A percentile compares a stretch with the other conserved stretches of the same genome.
Evolutionary conservation across 129 eudicot species (phyloP).

Genomic region (Logfia minima): DNA sequence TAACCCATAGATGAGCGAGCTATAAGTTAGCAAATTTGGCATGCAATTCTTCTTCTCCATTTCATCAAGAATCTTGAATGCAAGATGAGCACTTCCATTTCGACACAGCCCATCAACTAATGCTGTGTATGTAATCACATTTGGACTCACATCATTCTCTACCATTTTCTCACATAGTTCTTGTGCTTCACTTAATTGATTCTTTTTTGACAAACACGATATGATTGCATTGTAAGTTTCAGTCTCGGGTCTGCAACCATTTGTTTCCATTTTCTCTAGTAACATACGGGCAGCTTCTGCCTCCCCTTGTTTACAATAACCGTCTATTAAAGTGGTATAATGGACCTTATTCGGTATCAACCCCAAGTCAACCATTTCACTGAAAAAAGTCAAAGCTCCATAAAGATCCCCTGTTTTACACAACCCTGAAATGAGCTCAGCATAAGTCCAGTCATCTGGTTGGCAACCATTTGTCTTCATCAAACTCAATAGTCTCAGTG

Average conservation of each 20-base stretch:
- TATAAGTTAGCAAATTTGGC: conserved; percentile 73
- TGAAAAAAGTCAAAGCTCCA: conserved; percentile 47
- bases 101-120: conserved; percentile 73
- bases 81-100: conserved; percentile 52
- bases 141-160: conserved; percentile 56
- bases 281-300: conserved; percentile 53
- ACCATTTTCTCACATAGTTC: conserved; percentile 46
- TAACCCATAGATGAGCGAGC: conserved; percentile 65
- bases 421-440: conserved; percentile 73
- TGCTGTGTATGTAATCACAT: conserved; percentile 72
- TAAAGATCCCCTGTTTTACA: conserved; percentile 69
- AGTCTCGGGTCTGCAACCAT: conserved; percentile 42
- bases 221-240: conserved; percentile 72
- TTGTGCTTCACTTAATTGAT: conserved; percentile 54
- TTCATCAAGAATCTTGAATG: conserved; percentile 59
- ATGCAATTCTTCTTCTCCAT: conserved; percentile 57
- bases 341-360: conserved; percentile 64
- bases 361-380: conserved; percentile 58
- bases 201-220: conserved; percentile 52
- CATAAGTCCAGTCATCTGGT: conserved; percentile 76
- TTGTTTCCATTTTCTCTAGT: conserved; percentile 54
- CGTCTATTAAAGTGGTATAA: conserved; percentile 66
- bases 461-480: conserved; percentile 75
- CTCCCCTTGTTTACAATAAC: conserved; percentile 63
- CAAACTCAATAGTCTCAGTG: conserved; percentile 63